Percentiles rank a stretch among this genome's conserved stretches.
These are phyloP conservation scores for Schizophyllum commune DNA, from an alignment of 1,284 basidiomycete genomes.

Conservation along the genomic window DNA sequence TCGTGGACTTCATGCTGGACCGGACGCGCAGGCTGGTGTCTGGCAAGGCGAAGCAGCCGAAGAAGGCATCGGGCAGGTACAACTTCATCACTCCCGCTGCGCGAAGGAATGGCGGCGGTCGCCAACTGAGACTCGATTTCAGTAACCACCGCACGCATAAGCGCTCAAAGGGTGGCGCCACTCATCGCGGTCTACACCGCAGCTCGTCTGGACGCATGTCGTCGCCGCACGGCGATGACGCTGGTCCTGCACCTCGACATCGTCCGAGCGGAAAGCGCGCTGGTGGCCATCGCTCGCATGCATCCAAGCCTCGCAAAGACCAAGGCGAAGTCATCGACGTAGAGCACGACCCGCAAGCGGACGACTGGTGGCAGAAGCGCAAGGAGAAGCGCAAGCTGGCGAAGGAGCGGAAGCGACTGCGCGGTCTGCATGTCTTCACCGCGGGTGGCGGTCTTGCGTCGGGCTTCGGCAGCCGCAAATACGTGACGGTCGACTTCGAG, in stretches of 20 bases:
- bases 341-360: not conserved
- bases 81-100: not conserved
- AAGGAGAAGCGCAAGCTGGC: constrained; percentile 9
- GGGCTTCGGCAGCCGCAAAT: not conserved
- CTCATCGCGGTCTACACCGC: not conserved
- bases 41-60: not conserved
- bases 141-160: not conserved
- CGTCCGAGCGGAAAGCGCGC: not conserved
- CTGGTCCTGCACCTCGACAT: not conserved
- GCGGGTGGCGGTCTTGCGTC: constrained; percentile 1
- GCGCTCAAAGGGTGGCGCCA: not conserved
- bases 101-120: not conserved
- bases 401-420: constrained; percentile 3
- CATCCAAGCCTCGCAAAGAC: constrained; percentile 1
- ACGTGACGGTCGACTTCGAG: not conserved
- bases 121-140: not conserved
- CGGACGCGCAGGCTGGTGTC: not conserved
- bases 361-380: not conserved
- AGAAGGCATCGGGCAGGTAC: not conserved
- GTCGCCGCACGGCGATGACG: not conserved
- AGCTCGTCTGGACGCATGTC: not conserved
- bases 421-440: constrained; percentile 4
- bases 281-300: not conserved
- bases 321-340: constrained; percentile 1
- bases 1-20: not conserved